Conservation (phyloP, 495 filamentous ascomycete species). For the Barbatosphaeria neglecta region DNA sequence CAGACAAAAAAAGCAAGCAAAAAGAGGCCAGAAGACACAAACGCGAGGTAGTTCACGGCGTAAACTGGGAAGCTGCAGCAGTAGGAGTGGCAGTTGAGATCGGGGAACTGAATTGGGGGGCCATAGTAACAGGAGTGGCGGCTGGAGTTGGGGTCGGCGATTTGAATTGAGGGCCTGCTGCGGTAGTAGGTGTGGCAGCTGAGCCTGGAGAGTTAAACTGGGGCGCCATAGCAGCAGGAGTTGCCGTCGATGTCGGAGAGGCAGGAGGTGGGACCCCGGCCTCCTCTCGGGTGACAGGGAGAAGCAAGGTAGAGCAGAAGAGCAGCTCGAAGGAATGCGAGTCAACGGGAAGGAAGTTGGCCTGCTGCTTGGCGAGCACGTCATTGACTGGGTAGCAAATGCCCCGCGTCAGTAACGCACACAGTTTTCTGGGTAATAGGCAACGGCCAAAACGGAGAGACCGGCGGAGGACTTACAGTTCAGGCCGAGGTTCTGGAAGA, state of each 20-base stretch:
- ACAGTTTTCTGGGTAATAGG: neutral
- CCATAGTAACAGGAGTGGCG: too few relatives aligned
- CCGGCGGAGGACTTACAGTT: constrained; percentile 37
- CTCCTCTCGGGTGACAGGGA: constrained; percentile 23
- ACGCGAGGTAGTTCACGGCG: too few relatives aligned
- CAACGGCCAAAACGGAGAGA: neutral
- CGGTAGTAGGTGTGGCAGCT: too few relatives aligned
- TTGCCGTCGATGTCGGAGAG: neutral
- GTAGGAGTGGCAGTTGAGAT: too few relatives aligned
- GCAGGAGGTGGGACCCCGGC: neutral
- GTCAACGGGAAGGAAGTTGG: constrained; percentile 50
- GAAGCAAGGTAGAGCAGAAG: constrained; percentile 51
- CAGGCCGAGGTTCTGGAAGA: constrained; percentile 50
- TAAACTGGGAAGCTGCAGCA: too few relatives aligned
- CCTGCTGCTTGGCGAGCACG: constrained; percentile 27
- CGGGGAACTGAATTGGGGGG: too few relatives aligned
- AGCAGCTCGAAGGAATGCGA: constrained; percentile 56
- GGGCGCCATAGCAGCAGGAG: neutral
- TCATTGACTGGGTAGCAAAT: constrained; percentile 14
- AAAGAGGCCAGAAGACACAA: too few relatives aligned
- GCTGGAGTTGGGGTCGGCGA: too few relatives aligned
- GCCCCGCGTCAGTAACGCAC: constrained; percentile 3
- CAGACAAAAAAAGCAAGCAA: too few relatives aligned
- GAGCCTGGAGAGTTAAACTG: too few relatives aligned
- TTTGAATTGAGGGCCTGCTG: too few relatives aligned